Conservation (phyloP, 2,329 filamentous ascomycete genomes). For the Cladosporium sp. region DNA sequence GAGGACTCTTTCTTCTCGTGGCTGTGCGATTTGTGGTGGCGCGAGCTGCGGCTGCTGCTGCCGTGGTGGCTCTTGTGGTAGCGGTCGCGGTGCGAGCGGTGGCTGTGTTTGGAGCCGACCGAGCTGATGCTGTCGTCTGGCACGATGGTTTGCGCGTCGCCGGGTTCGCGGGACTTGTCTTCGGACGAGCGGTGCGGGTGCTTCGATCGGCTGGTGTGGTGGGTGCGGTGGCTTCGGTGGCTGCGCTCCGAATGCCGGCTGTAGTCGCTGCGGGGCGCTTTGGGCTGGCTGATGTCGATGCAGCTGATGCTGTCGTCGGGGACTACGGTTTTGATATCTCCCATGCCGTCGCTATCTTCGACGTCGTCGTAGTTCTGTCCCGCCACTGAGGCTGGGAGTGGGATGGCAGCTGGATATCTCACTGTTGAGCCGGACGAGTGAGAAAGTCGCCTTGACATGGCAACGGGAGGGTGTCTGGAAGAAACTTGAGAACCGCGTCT, state of each 20-base stretch:
- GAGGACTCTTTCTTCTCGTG: neutral
- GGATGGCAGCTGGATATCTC: constrained; percentile 1
- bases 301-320: constrained; percentile 48
- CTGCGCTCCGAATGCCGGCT: constrained; percentile 2
- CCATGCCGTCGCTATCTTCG: constrained; percentile 35
- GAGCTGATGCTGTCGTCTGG: constrained; percentile 48
- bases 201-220: constrained; percentile 1
- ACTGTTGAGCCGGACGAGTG: neutral
- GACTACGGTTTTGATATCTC: constrained; percentile 42
- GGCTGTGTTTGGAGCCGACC: constrained; percentile 21
- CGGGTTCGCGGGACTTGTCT: constrained; percentile 34
- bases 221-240: constrained; percentile 9
- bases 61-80: neutral
- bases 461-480: neutral
- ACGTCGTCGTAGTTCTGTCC: constrained; percentile 6
- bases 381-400: constrained; percentile 20
- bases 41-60: constrained; percentile 1
- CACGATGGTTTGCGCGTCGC: constrained; percentile 42
- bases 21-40: constrained; percentile 10
- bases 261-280: constrained; percentile 7
- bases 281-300: constrained; percentile 22
- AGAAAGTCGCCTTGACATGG: constrained; percentile 1
- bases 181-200: constrained; percentile 7
- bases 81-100: too few relatives aligned
- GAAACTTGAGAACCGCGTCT: constrained; percentile 3